Percentiles rank a stretch among this genome's conserved stretches.
Evolutionary conservation across 2,329 filamentous ascomycete species (phyloP).

Genomic region (Stromatinia cepivora): DNA sequence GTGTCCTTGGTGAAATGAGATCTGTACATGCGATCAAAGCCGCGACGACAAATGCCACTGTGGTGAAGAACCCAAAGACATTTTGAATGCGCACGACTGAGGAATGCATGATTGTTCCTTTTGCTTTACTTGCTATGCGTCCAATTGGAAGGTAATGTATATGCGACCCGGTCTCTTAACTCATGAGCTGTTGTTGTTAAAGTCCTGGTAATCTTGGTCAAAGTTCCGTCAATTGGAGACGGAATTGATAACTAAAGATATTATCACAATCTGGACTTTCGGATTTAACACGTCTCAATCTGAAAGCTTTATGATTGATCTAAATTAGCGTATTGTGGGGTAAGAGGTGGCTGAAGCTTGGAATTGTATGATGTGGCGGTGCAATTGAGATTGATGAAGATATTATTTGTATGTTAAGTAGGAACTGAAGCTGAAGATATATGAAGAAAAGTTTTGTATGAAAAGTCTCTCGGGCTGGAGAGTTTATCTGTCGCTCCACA

Average conservation of each 20-base stretch:
- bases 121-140: background rate
- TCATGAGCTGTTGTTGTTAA: conserved; percentile 10
- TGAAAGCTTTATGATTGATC: conserved; percentile 19
- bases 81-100: conserved; percentile 82
- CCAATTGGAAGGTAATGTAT: background rate
- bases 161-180: background rate
- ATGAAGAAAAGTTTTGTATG: background rate
- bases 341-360: conserved; percentile 28
- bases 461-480: background rate
- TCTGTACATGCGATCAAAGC: conserved; percentile 80
- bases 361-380: background rate
- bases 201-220: background rate
- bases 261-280: conserved; percentile 21
- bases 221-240: background rate
- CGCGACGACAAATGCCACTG: conserved; percentile 80
- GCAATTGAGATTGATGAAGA: background rate
- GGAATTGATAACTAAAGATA: background rate
- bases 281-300: conserved; percentile 32
- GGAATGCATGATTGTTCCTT: conserved; percentile 64
- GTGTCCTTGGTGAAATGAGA: conserved; percentile 67
- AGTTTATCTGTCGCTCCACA: background rate
- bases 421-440: background rate
- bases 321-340: conserved; percentile 30
- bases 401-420: background rate
- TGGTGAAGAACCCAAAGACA: conserved; percentile 97